Evolutionary conservation across 768 basidiomycete genomes (phyloP).

Genomic region (Dacryopinax primogenitus): DNA sequence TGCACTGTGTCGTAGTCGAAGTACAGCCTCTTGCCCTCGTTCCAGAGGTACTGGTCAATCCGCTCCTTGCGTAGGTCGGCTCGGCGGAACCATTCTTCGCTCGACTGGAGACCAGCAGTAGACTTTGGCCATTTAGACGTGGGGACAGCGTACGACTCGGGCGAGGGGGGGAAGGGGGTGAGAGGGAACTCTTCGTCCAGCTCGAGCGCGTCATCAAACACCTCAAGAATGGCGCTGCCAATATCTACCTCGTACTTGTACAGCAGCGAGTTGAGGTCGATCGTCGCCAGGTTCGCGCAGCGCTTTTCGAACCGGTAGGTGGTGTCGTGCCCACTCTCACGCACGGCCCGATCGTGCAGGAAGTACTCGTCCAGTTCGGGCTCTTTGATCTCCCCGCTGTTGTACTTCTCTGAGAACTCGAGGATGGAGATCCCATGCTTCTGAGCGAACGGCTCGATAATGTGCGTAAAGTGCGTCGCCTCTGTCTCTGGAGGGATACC

Average conservation of each 20-base stretch:
- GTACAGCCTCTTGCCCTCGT: conserved; percentile 86
- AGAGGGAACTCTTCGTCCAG: conserved; percentile 85
- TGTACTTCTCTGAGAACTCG: conserved; percentile 96
- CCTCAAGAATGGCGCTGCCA: conserved; percentile 90
- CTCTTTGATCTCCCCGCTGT: conserved; percentile 67
- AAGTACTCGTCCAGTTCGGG: conserved; percentile 94
- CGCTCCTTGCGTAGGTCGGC: conserved; percentile 69
- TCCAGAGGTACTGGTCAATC: conserved; percentile 94
- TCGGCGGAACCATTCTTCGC: conserved; percentile 86
- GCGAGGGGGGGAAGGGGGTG: conserved; percentile 79
- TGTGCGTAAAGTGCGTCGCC: conserved; percentile 94
- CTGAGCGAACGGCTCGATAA: conserved; percentile 85
- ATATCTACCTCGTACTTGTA: conserved; percentile 99
- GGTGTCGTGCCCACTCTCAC: conserved; percentile 93
- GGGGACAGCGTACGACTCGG: conserved; percentile 54
- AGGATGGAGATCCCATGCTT: conserved; percentile 87
- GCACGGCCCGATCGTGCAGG: conserved; percentile 88
- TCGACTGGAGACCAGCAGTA: conserved; percentile 47
- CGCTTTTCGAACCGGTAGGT: conserved; percentile 96
- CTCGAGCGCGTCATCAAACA: conserved; percentile 85
- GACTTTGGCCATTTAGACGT: conserved; percentile 41
- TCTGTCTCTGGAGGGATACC: conserved; percentile 99
- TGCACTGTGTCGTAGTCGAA: conserved; percentile 92
- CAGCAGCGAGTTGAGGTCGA: conserved; percentile 86
- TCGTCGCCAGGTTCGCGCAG: conserved; percentile 90